Base-by-base conservation (phyloP, 2,329 filamentous ascomycete genomes). In the Alternaria alternata region DNA sequence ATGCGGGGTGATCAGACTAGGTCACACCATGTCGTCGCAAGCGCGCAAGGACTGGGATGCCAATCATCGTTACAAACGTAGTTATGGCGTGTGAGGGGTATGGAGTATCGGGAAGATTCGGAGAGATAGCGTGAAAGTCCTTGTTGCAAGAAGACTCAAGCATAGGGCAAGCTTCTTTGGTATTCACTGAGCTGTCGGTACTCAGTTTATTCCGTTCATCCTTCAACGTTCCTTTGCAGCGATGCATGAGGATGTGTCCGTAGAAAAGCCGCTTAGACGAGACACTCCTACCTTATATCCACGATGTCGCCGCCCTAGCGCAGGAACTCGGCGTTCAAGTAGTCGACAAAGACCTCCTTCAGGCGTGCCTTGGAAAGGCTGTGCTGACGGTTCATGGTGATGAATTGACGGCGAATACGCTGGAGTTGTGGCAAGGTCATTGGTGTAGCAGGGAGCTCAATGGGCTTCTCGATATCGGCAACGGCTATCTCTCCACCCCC, bases 361-460 rank as follows among this genome's bases (percentile, higher is more conserved):
- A 79, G 72, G 38, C 77, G 65, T 14, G 72, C 66, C 57, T 79
- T 79, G n/a, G 76, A 75, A 51, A 84, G 69, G 49, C 70, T 79
- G 66, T 93, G 73, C 84, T 91, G 71, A 81, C 92, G 83, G 68
- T 94, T 94, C 75, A 96, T 77, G 5, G 84, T 86, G 68, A 94
- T 88, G 79, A 92, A 96, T 49, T 93, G 91, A 70, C 92, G 85
- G 61, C 92, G 84, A 68, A 94, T 81, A 64, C 92, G 85, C 80
- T 96, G 92, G 66, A 96, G 80, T 75, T 93, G 90, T 8, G 92
- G 89, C 43, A 95, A 75, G 1, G 89, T 89, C 51, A 93, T 80
- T 63, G 87, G 88, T 62, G 85, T 87, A 9, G 82, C 80, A 0
- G 92, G 91, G 51, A 95, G 80, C 65, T 89, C 85, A 22, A 95